A percentile compares a stretch with the other conserved stretches of the same genome.
Evolutionary conservation across 805 yeast species (phyloP).

Genomic region (Saturnispora galanensis): DNA sequence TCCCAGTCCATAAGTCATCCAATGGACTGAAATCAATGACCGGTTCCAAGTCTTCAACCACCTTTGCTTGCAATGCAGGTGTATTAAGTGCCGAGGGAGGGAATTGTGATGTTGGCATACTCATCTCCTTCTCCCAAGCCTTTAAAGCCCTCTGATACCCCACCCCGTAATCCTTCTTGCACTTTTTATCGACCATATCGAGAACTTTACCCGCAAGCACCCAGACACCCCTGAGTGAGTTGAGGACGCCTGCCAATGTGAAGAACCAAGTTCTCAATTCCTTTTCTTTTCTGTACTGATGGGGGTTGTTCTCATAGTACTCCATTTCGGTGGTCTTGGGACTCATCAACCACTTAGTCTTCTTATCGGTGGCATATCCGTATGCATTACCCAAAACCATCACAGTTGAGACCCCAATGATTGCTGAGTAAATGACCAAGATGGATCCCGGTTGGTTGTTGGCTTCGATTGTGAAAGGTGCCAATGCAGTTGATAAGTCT

Average conservation of each 20-base stretch:
- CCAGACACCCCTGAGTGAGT: constrained; percentile 1
- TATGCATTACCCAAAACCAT: constrained; percentile 4
- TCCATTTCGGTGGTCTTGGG: background rate
- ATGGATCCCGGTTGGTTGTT: constrained; percentile 35
- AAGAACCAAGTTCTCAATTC: constrained; percentile 6
- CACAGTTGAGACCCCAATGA: constrained; percentile 6
- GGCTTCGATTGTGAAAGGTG: constrained; percentile 29
- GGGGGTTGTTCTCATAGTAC: background rate
- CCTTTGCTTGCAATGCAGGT: no score
- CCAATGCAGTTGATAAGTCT: constrained; percentile 32
- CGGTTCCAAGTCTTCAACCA: background rate
- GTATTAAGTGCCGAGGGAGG: no score
- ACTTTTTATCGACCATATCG: constrained; percentile 1
- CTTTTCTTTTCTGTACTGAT: constrained; percentile 1
- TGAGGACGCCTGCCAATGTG: constrained; percentile 1
- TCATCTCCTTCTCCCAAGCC: constrained; percentile 1
- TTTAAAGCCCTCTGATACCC: constrained; percentile 4
- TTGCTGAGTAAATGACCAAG: constrained; percentile 35
- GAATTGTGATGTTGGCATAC: no score
- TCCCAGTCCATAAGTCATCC: constrained; percentile 1
- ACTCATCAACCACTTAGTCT: constrained; percentile 4
- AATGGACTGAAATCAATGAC: background rate
- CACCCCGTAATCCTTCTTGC: constrained; percentile 1
- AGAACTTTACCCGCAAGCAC: background rate
- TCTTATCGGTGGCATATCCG: background rate